phyloP scores from a whole-genome alignment of 345 rosid species.

The Populus ilicifolia region DNA sequence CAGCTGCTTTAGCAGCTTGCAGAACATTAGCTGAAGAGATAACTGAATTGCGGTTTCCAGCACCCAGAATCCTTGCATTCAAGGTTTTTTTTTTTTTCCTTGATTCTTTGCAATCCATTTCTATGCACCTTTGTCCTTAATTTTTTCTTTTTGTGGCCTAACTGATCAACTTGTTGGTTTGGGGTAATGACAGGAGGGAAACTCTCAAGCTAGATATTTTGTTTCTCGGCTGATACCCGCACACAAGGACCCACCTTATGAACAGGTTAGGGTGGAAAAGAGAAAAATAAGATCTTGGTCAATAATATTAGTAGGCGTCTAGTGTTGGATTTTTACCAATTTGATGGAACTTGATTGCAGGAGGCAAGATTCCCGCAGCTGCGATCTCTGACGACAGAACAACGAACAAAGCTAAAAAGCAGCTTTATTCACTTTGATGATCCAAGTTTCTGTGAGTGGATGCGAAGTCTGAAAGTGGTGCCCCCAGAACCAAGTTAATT shows the following conservation, averaged over 20 bases:
- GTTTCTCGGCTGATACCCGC: conserved; percentile 91
- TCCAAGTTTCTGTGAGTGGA: conserved; percentile 93
- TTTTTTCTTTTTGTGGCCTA: neutral
- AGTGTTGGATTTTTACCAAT: neutral
- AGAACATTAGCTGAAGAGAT: conserved; percentile 95
- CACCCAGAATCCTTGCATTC: conserved; percentile 88
- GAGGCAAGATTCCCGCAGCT: conserved; percentile 95
- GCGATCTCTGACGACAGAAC: conserved; percentile 55
- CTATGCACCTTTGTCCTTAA: neutral
- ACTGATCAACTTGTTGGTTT: conserved; percentile 7
- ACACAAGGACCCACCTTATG: conserved; percentile 97
- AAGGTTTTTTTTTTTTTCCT: conserved; percentile 55
- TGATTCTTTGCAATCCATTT: neutral
- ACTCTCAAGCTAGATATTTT: conserved; percentile 93
- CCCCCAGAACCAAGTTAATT: conserved; percentile 30
- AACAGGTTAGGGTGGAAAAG: conserved; percentile 50
- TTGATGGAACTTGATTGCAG: conserved; percentile 33
- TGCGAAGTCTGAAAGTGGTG: conserved; percentile 65
- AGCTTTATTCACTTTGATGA: conserved; percentile 85
- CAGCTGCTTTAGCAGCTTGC: conserved; percentile 92
- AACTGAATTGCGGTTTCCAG: conserved; percentile 89
- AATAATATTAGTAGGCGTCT: neutral
- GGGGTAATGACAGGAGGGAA: conserved; percentile 65
- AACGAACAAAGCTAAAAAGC: conserved; percentile 69
- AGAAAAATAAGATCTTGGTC: neutral